Evolutionary conservation across 2,329 filamentous ascomycete genomes (phyloP).

Genomic region (Elsinoe arachidis): DNA sequence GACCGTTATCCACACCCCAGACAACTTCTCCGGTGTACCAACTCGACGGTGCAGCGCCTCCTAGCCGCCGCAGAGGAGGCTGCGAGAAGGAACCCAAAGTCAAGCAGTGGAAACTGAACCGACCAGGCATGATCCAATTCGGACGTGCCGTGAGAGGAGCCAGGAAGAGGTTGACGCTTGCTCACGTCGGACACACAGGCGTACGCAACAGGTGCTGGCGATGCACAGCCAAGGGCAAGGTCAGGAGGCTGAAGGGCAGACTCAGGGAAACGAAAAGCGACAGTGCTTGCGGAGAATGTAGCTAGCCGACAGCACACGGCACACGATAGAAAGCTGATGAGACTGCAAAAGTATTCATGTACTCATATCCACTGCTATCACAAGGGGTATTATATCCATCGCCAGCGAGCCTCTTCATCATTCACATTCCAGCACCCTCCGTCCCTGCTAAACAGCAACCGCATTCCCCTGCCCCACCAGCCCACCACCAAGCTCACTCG

Average conservation of each 20-base stretch:
- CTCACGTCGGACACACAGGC: background rate
- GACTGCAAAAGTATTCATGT: background rate
- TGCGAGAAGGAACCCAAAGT: background rate
- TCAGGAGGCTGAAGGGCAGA: background rate
- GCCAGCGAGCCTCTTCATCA: background rate
- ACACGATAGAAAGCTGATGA: background rate
- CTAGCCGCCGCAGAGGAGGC: background rate
- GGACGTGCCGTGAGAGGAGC: background rate
- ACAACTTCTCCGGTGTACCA: background rate
- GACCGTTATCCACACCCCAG: too few species aligned
- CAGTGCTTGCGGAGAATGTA: too few species aligned
- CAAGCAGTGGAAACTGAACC: background rate
- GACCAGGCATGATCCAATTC: background rate
- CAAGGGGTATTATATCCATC: background rate
- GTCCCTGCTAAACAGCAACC: background rate
- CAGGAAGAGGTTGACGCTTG: conserved; percentile 1
- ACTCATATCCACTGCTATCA: background rate
- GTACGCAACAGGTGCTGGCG: background rate
- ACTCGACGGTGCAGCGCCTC: background rate
- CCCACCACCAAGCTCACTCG: conserved; percentile 15
- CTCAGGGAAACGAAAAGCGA: background rate
- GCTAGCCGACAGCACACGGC: too few species aligned
- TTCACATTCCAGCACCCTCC: background rate
- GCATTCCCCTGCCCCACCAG: background rate
- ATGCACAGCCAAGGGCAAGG: background rate